Base-by-base conservation (phyloP, 495 filamentous ascomycete genomes). In the Trichoderma asperelloides region DNA sequence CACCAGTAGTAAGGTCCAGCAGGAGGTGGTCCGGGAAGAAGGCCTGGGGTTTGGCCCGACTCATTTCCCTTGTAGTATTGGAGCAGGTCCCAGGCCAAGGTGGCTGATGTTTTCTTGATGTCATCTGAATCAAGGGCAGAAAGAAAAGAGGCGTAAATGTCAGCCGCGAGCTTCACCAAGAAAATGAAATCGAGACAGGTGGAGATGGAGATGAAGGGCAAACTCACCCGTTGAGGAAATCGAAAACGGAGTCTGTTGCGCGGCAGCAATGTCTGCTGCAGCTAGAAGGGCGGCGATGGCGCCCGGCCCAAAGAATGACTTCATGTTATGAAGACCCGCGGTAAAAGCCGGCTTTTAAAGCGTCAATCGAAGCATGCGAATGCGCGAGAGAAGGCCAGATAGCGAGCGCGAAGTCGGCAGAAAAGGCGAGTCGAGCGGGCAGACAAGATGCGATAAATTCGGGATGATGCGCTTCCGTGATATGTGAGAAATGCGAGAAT, bases 11-110 rank as follows among this genome's bases (percentile, higher is more conserved):
- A 81, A 71, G 82, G 77, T 65, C 79, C 77, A 15, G 76, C 75
- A 7, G 82, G 79, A 12, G 82, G 84, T 21, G 82, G 82, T 4
- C 79, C 81, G 41, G 84, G 82, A 13, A 92, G 79, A 57, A 91
- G 84, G 37, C 90, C 90, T 16, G 86, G 85, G 5, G 85, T 85
- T 30, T 85, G 80, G 30, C 86, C 88, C 0, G 83, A 76, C 62
- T 83, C 72, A 68, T 88, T 85, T 65, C 85, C 85, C 49, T 87
- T 77, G 73, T 93, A 92, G 74, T 85, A 86, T 47, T 76, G 76
- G 76, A 92, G 80, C 74, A 91, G 79, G 68, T 87, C 85, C 71
- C 80, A 82, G 6, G 89, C 88, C 65, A 87, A 78, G 27, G 51
- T 67, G 15, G 27, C 12, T 33, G 65, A 37, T 25, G 66, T 45